Evolutionary conservation across 1,284 basidiomycete genomes (phyloP).

Genomic region (Mycosarcoma mackinlayi): DNA sequence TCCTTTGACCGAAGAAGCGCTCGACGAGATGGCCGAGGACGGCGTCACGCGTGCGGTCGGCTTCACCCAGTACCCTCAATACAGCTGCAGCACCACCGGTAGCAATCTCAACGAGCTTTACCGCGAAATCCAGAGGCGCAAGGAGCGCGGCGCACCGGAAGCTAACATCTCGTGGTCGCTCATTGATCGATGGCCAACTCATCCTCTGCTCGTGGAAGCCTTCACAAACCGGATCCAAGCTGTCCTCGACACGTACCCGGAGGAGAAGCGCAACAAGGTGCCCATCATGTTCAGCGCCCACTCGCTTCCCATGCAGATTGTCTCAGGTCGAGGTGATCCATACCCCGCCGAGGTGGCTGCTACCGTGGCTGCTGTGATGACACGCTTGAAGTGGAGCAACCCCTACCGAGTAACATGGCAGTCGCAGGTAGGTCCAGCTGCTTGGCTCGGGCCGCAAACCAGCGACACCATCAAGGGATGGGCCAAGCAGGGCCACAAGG

Average conservation of each 20-base stretch:
- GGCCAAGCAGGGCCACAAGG: conserved; percentile 86
- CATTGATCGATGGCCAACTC: conserved; percentile 97
- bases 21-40: conserved; percentile 86
- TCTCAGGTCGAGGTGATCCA: conserved; percentile 83
- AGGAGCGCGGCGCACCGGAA: conserved; percentile 68
- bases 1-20: conserved; percentile 86
- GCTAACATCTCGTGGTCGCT: conserved; percentile 90
- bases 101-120: conserved; percentile 95
- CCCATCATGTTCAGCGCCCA: conserved; percentile 97
- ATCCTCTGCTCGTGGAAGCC: conserved; percentile 92
- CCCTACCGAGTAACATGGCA: conserved; percentile 95
- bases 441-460: conserved; percentile 99
- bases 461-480: conserved; percentile 90
- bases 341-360: conserved; percentile 96
- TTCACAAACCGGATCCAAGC: conserved; percentile 88
- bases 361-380: conserved; percentile 72
- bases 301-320: conserved; percentile 82
- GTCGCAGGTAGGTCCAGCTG: conserved; percentile 94
- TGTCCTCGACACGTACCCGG: conserved; percentile 82
- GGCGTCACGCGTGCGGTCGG: conserved; percentile 92
- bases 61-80: conserved; percentile 99
- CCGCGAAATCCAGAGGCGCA: conserved; percentile 70
- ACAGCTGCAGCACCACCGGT: conserved; percentile 97
- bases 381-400: conserved; percentile 63
- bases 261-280: conserved; percentile 75